Percentiles rank a stretch among this genome's conserved stretches.
Evolutionary conservation across 768 basidiomycete genomes (phyloP).

Genomic region (Suillus occidentalis): DNA sequence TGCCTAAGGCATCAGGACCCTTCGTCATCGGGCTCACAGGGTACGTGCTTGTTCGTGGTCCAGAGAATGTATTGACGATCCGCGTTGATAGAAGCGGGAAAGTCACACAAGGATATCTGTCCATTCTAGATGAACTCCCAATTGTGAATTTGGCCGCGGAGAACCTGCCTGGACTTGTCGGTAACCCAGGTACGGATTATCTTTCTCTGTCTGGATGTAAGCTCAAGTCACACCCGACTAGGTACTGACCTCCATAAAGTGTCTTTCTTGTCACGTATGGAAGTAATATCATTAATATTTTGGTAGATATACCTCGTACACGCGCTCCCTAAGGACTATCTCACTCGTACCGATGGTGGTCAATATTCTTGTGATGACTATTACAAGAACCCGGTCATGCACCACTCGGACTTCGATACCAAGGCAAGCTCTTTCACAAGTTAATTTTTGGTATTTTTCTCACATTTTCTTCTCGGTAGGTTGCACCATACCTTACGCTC

Average conservation of each 20-base stretch:
- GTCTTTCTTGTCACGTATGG: not conserved
- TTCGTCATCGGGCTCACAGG: conserved; percentile 83
- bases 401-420: conserved; percentile 65
- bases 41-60: conserved; percentile 38
- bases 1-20: conserved; percentile 67
- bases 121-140: conserved; percentile 71
- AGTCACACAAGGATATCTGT: conserved; percentile 75
- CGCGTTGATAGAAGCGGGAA: conserved; percentile 62
- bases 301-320: conserved; percentile 76
- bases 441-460: not conserved
- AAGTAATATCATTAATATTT: conserved; percentile 1
- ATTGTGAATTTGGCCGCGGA: conserved; percentile 54
- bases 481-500: conserved; percentile 83
- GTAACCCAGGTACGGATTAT: conserved; percentile 43
- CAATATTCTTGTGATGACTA: conserved; percentile 68
- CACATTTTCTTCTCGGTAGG: conserved; percentile 37
- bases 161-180: conserved; percentile 59
- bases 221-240: conserved; percentile 21
- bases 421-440: conserved; percentile 43
- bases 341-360: conserved; percentile 55
- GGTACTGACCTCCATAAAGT: conserved; percentile 63
- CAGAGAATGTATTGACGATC: conserved; percentile 4
- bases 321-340: conserved; percentile 66
- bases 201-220: not conserved
- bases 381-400: conserved; percentile 67